These are phyloP conservation scores for Saccharomyces hybrid DNA, from an alignment of 1,139 yeast genomes.

Conservation along the genomic window DNA sequence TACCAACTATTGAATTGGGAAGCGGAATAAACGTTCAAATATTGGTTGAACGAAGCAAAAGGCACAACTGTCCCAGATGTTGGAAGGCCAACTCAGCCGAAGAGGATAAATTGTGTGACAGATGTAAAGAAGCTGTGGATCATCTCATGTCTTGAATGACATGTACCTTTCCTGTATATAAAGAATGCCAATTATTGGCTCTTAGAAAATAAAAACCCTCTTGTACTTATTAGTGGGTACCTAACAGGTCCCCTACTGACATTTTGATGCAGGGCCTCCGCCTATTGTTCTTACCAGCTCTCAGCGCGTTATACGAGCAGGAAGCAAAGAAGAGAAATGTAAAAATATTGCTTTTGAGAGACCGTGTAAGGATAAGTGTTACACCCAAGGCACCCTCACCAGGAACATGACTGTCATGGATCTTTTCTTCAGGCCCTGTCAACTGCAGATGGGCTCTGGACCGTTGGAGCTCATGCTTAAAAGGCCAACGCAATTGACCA, in stretches of 20 bases:
- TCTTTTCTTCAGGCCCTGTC: not conserved
- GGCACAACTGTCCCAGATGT: conserved; percentile 77
- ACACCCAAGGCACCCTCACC: not conserved
- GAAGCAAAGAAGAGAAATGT: not conserved
- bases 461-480: not conserved
- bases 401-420: not conserved
- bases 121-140: conserved; percentile 49
- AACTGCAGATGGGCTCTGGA: not conserved
- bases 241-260: no score
- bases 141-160: not conserved
- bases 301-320: not conserved
- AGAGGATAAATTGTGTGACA: conserved; percentile 51
- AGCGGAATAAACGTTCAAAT: conserved; percentile 10
- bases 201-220: not conserved
- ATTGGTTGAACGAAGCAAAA: conserved; percentile 12
- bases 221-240: not conserved
- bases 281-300: not conserved
- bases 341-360: not conserved
- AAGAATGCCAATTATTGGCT: not conserved
- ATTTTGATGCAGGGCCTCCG: not conserved
- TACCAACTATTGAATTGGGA: conserved; percentile 3
- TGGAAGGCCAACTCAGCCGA: conserved; percentile 66
- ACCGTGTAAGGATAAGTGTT: not conserved
- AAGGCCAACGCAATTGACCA: not conserved
- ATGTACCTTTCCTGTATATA: not conserved